Evolutionary conservation across 2,329 filamentous ascomycete species (phyloP), one percentile per base, ranked within the genome.

Genomic region (Polytolypa hystricis): DNA sequence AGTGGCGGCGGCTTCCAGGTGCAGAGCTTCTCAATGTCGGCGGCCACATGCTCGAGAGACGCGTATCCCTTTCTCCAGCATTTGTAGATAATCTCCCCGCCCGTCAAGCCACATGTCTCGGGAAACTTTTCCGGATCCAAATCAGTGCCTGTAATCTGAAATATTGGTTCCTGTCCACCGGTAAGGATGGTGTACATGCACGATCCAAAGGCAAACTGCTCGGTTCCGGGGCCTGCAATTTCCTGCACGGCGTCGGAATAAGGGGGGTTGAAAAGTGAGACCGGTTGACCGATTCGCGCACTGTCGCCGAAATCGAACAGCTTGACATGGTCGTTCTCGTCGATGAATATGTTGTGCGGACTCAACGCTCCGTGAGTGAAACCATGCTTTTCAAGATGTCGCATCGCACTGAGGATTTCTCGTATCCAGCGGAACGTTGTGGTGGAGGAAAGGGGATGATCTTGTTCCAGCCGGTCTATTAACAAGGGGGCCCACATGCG

Each of bases 181-280:
- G n/a, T 33, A 3, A 33, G 26, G n/a, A 33, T 14, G 18, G 18
- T 21, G 7, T 33, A 25, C n/a, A 33, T 33, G 16, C 15, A 33
- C 12, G 20, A 33, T 16, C 31, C 31, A 14, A 33, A 15, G 11
- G 31, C 12, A 21, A 33, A 33, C 26, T 33, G 31, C 9, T 33
- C 31, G 1, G 31, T 15, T 8, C 2, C 6, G 16, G 23, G 15
- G 4, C 18, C 17, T 12, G 31, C 19, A 15, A 14, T 23, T 14
- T 33, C 31, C 12, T 25, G 19, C 4, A 23, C 17, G 5, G n/a
- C 31, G 10, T 33, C 31, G 5, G 23, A 21, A 15, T 10, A 33
- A 7, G 31, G 31, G 7, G 25, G 12, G 4, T n/a, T 33, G 18
- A 21, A 33, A 12, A 20, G 18, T 2, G 15, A 11, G 16, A 18